phyloP scores from a whole-genome alignment of 495 filamentous ascomycete genomes.

The Hapsidospora chrysogenum region DNA sequence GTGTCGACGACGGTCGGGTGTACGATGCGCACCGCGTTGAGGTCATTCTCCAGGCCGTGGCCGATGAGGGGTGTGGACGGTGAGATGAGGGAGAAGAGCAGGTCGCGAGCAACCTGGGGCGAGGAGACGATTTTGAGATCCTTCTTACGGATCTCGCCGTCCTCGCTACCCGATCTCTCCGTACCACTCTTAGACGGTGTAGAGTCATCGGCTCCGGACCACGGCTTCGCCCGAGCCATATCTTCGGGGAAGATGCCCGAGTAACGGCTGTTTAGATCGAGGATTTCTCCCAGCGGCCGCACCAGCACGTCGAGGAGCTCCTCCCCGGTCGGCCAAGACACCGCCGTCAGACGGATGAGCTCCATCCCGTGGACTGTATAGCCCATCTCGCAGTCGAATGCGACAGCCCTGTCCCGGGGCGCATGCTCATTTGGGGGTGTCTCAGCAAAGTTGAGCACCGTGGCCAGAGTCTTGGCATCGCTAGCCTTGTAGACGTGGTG shows the following conservation, averaged over 20 bases:
- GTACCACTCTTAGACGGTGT: conserved; percentile 4
- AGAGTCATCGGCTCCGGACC: conserved; percentile 16
- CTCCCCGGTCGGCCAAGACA: conserved; percentile 67
- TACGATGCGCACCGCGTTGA: conserved; percentile 66
- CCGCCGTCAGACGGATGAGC: conserved; percentile 72
- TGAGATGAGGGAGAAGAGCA: conserved; percentile 54
- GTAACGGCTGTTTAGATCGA: conserved; percentile 83
- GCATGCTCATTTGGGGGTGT: conserved; percentile 47
- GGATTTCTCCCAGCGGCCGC: conserved; percentile 59
- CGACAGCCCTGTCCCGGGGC: conserved; percentile 35
- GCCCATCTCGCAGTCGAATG: conserved; percentile 95
- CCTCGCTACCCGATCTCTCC: conserved; percentile 5
- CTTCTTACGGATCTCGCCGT: conserved; percentile 7
- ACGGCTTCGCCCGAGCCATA: conserved; percentile 48
- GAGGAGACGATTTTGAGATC: conserved; percentile 52
- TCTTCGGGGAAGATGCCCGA: conserved; percentile 70
- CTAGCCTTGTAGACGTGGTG: conserved; percentile 82
- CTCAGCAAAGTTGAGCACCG: conserved; percentile 57
- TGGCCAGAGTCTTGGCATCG: conserved; percentile 56
- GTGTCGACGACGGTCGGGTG: conserved; percentile 81
- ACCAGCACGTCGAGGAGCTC: conserved; percentile 73
- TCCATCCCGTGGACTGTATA: conserved; percentile 80
- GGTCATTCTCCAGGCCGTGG: conserved; percentile 89
- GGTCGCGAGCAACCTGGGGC: conserved; percentile 48
- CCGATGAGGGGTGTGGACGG: conserved; percentile 72